phyloP scores from a whole-genome alignment of 2,329 filamentous ascomycete genomes.

The Nannizziopsis barbatae region DNA sequence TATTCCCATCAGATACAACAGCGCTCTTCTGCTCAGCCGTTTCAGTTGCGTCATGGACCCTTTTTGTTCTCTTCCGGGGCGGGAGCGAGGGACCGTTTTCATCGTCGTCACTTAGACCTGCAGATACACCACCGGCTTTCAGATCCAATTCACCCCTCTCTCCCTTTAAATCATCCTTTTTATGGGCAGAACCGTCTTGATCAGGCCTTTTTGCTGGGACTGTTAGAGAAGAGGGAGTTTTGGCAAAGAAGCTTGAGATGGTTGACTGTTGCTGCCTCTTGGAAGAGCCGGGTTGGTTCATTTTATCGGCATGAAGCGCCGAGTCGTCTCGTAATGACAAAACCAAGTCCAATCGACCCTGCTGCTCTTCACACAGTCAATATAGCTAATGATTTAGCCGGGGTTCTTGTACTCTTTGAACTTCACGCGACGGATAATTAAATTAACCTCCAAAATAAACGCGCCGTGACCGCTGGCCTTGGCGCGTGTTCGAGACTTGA shows the following conservation, averaged over 20 bases:
- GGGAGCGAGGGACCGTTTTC: slow-evolving; percentile 29
- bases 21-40: slow-evolving; percentile 12
- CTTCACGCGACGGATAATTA: too few relatives aligned
- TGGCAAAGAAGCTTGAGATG: slow-evolving; percentile 75
- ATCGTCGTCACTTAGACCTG: slow-evolving; percentile 28
- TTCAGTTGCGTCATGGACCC: slow-evolving; percentile 19
- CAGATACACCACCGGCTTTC: slow-evolving; percentile 8
- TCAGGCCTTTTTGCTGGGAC: not conserved
- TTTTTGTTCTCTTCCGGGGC: slow-evolving; percentile 32
- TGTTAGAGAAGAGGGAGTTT: slow-evolving; percentile 34
- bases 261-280: slow-evolving; percentile 55
- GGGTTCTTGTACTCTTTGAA: too few relatives aligned
- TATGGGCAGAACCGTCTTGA: not conserved
- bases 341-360: too few relatives aligned
- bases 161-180: not conserved
- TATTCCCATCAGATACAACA: slow-evolving; percentile 7
- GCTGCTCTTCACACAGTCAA: not conserved
- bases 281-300: slow-evolving; percentile 17
- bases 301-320: slow-evolving; percentile 1
- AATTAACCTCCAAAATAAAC: too few relatives aligned
- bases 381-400: not conserved
- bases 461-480: too few relatives aligned
- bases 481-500: too few relatives aligned
- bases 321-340: too few relatives aligned
- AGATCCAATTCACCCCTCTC: not conserved